These are phyloP conservation scores for Aspergillus fischeri DNA, from an alignment of 2,329 filamentous ascomycete species.

Conservation along the genomic window DNA sequence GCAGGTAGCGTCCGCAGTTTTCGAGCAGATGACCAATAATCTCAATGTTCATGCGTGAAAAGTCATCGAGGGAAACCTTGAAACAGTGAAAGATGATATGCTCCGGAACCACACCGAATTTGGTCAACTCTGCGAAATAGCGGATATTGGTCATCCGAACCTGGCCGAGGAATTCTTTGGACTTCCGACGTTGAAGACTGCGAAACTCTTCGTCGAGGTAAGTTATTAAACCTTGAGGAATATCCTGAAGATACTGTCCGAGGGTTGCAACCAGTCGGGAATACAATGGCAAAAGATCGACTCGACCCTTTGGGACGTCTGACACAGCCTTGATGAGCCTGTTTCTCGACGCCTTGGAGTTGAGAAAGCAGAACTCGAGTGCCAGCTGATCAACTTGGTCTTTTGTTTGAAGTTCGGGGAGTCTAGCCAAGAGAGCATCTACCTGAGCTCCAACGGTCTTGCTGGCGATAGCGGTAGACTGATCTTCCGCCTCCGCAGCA, in stretches of 20 bases:
- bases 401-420: slow-evolving; percentile 90
- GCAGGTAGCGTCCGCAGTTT: slow-evolving; percentile 89
- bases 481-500: slow-evolving; percentile 63
- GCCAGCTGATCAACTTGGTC: slow-evolving; percentile 88
- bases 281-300: slow-evolving; percentile 86
- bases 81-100: slow-evolving; percentile 98
- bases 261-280: slow-evolving; percentile 90
- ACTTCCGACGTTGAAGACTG: slow-evolving; percentile 91
- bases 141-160: slow-evolving; percentile 91
- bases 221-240: slow-evolving; percentile 85
- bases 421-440: slow-evolving; percentile 76
- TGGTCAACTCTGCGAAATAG: slow-evolving; percentile 95
- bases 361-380: slow-evolving; percentile 95
- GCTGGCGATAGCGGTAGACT: slow-evolving; percentile 91
- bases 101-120: slow-evolving; percentile 96
- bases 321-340: slow-evolving; percentile 87
- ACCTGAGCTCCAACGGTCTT: slow-evolving; percentile 97
- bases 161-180: slow-evolving; percentile 94
- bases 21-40: slow-evolving; percentile 95
- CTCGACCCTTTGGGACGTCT: slow-evolving; percentile 89
- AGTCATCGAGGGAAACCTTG: slow-evolving; percentile 95
- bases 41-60: slow-evolving; percentile 98
- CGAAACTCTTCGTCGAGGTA: slow-evolving; percentile 96
- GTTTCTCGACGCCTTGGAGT: slow-evolving; percentile 96
- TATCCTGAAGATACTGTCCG: slow-evolving; percentile 87